Conservation (phyloP, 495 filamentous ascomycete species). For the Saxispiralis lemnorum region DNA sequence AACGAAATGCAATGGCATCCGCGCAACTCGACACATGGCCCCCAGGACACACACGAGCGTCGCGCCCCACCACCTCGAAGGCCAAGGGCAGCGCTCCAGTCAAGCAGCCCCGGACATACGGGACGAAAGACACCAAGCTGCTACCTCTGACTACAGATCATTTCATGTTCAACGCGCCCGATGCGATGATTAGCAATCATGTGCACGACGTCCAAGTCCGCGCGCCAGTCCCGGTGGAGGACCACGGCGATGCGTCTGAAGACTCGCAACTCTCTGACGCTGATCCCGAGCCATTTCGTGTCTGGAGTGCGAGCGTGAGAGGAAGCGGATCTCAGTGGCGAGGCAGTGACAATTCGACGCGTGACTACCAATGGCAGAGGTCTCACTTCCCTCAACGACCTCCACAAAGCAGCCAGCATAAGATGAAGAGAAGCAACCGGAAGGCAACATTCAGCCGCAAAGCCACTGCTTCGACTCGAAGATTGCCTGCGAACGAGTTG, state of each 20-base stretch:
- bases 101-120: constrained; percentile 6
- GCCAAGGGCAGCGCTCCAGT: background rate
- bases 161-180: background rate
- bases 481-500: constrained; percentile 8
- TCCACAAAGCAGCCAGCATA: too few species aligned
- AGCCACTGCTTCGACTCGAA: background rate
- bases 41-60: too few species aligned
- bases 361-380: too few species aligned
- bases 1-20: too few species aligned
- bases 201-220: too few species aligned
- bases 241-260: background rate
- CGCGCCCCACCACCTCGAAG: background rate
- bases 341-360: background rate
- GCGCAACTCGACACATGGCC: too few species aligned
- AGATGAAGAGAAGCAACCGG: too few species aligned
- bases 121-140: constrained; percentile 1
- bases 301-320: too few species aligned
- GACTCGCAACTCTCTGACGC: constrained; percentile 1
- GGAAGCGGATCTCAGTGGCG: too few species aligned
- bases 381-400: too few species aligned
- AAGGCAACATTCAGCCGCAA: background rate
- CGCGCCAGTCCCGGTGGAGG: background rate
- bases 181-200: too few species aligned
- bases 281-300: background rate
- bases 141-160: constrained; percentile 9